Percentiles rank a stretch among this genome's conserved stretches.
Evolutionary conservation across 768 basidiomycete species (phyloP).

Genomic region (Gymnopilus junonius): DNA sequence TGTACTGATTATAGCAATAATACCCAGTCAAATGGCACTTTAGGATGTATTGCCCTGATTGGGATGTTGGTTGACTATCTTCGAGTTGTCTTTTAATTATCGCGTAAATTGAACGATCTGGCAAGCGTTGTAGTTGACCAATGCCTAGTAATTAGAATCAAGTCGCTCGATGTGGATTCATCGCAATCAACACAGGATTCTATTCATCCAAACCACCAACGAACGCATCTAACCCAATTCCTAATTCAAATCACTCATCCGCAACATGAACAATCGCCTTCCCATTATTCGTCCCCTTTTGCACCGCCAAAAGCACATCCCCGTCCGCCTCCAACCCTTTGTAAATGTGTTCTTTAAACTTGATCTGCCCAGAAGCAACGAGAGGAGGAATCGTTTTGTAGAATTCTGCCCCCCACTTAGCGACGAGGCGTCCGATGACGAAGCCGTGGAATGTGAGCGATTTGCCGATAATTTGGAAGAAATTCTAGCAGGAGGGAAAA

Average conservation of each 20-base stretch:
- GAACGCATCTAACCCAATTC: too few species aligned
- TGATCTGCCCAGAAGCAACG: conserved; percentile 50
- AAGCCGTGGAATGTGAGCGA: conserved; percentile 44
- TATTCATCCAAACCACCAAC: too few species aligned
- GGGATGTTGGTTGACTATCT: too few species aligned
- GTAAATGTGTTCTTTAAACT: conserved; percentile 49
- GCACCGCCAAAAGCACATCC: conserved; percentile 36
- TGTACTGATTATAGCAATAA: too few species aligned
- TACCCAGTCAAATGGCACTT: too few species aligned
- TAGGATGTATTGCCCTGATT: too few species aligned
- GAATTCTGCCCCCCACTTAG: conserved; percentile 47
- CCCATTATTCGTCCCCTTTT: conserved; percentile 38
- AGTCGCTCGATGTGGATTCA: too few species aligned
- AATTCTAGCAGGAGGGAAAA: conserved; percentile 34
- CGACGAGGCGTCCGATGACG: conserved; percentile 33
- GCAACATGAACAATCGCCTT: conserved; percentile 41
- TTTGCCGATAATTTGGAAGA: conserved; percentile 42
- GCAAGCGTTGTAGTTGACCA: too few species aligned
- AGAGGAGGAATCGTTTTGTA: conserved; percentile 42
- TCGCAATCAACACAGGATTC: too few species aligned
- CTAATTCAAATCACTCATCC: conserved; percentile 24
- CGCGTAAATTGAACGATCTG: too few species aligned
- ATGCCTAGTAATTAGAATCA: too few species aligned
- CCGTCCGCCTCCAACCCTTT: conserved; percentile 46
- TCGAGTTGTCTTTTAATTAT: too few species aligned